These are phyloP conservation scores for Spiraea crenata DNA, from an alignment of 331 rosid species.

Conservation along the genomic window DNA sequence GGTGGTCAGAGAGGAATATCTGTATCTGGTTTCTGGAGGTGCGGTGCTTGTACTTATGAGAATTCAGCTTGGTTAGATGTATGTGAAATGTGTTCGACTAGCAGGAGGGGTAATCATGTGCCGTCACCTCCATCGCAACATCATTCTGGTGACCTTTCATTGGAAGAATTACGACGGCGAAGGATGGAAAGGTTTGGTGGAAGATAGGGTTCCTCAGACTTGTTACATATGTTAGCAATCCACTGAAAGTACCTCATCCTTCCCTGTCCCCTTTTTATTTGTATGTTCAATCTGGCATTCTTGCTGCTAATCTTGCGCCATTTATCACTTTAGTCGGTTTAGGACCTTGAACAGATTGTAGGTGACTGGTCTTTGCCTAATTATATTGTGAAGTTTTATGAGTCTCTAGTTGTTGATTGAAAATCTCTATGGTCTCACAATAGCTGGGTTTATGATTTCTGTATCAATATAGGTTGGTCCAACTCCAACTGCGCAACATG, in stretches of 20 bases:
- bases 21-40: conserved; percentile 56
- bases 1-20: conserved; percentile 30
- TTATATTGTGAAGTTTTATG: neutral
- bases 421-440: neutral
- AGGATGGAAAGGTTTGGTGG: conserved; percentile 56
- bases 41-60: conserved; percentile 68
- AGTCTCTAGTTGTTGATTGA: neutral
- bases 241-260: neutral
- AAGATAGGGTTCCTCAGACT: conserved; percentile 5
- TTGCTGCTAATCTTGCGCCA: neutral
- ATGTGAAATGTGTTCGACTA: conserved; percentile 81
- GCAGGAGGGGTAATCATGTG: conserved; percentile 29
- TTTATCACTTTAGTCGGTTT: neutral
- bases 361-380: neutral
- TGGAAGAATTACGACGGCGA: conserved; percentile 61
- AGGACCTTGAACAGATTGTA: neutral
- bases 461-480: no score
- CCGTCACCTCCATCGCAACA: conserved; percentile 23
- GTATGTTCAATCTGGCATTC: neutral
- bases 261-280: neutral
- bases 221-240: neutral
- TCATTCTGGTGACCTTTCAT: conserved; percentile 31
- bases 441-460: no score
- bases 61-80: conserved; percentile 47
- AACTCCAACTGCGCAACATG: no score